Conservation (phyloP, 1,139 yeast genomes). For the Casaregolazyma lundiana region DNA sequence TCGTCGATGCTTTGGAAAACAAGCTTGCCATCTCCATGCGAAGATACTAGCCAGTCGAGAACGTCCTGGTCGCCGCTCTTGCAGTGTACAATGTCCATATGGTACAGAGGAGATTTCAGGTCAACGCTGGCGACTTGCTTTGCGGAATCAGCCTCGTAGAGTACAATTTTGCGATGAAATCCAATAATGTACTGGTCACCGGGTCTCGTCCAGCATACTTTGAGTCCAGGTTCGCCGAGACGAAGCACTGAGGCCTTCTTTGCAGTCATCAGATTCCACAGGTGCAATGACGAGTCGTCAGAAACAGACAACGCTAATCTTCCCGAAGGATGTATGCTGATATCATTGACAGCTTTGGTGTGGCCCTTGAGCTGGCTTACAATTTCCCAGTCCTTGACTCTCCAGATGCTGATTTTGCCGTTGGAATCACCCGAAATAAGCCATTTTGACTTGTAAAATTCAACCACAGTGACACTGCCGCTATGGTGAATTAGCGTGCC, state of each 20-base stretch:
- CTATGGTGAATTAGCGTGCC: conserved; percentile 88
- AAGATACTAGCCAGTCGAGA: conserved; percentile 57
- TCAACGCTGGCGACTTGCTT: conserved; percentile 45
- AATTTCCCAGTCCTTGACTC: conserved; percentile 95
- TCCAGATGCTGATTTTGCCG: conserved; percentile 86
- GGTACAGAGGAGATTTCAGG: conserved; percentile 61
- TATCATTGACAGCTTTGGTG: conserved; percentile 57
- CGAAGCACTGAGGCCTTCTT: conserved; percentile 85
- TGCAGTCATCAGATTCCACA: conserved; percentile 98
- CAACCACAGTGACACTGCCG: conserved; percentile 77
- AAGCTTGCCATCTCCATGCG: conserved; percentile 71
- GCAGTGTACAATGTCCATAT: conserved; percentile 47
- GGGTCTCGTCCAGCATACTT: conserved; percentile 37
- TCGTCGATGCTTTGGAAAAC: conserved; percentile 45
- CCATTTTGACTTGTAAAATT: conserved; percentile 72
- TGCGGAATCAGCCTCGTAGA: conserved; percentile 65
- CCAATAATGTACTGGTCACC: conserved; percentile 78
- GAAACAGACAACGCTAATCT: conserved; percentile 88
- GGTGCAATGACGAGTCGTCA: conserved; percentile 71
- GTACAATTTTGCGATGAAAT: conserved; percentile 54
- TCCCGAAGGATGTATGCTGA: conserved; percentile 90
- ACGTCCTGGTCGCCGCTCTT: conserved; percentile 29
- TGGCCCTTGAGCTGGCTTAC: conserved; percentile 88
- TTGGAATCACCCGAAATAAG: conserved; percentile 86
- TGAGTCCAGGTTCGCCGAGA: conserved; percentile 57